Percentiles rank a stretch among this genome's conserved stretches.
Evolutionary conservation across 164 flowering plant genomes (phyloP).

Genomic region (Aristolochia californica): DNA sequence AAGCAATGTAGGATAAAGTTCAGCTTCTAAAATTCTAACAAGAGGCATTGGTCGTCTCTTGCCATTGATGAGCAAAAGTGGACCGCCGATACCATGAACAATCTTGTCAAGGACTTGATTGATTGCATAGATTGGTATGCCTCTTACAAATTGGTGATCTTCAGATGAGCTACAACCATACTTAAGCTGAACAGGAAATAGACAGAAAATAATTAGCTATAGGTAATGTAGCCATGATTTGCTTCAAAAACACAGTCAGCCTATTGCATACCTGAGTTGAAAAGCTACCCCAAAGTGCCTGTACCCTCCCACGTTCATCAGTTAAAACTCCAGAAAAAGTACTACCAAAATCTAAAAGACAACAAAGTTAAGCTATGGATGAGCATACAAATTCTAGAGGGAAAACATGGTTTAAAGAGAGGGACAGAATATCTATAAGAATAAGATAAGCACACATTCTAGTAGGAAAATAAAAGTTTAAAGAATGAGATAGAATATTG

Average conservation of each 20-base stretch:
- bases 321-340: slow-evolving; percentile 86
- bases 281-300: slow-evolving; percentile 95
- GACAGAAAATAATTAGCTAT: background rate
- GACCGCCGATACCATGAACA: slow-evolving; percentile 55
- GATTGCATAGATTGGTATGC: slow-evolving; percentile 69
- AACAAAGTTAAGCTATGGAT: background rate
- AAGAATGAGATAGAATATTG: background rate
- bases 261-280: slow-evolving; percentile 68
- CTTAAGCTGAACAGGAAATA: slow-evolving; percentile 48
- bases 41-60: slow-evolving; percentile 79
- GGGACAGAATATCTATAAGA: background rate
- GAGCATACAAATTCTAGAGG: no score
- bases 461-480: background rate
- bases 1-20: slow-evolving; percentile 86
- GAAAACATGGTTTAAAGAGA: no score
- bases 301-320: slow-evolving; percentile 84
- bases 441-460: background rate
- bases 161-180: slow-evolving; percentile 66
- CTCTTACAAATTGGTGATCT: slow-evolving; percentile 92
- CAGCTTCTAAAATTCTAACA: slow-evolving; percentile 75
- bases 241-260: no score
- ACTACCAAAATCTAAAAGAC: slow-evolving; percentile 73
- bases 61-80: slow-evolving; percentile 72
- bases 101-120: slow-evolving; percentile 76
- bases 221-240: slow-evolving; percentile 2